These are phyloP conservation scores for Infundibulicybe gibba DNA, from an alignment of 768 basidiomycete species.

Conservation along the genomic window DNA sequence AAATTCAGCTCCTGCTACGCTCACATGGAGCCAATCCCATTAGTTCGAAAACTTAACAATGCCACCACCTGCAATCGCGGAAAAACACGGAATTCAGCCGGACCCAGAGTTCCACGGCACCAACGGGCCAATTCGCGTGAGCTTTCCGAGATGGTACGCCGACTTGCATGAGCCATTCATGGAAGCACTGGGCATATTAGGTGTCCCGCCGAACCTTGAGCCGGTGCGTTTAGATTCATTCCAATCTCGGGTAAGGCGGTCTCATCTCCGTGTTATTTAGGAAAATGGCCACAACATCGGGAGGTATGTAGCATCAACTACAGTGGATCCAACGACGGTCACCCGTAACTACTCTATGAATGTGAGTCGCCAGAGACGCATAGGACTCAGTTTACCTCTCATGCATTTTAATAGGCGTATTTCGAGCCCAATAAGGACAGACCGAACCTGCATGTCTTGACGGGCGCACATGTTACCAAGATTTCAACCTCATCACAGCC, in stretches of 20 bases:
- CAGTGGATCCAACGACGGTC: conserved; percentile 17
- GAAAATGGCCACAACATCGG: no score
- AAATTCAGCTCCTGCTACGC: not conserved
- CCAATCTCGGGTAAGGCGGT: no score
- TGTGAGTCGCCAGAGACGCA: not conserved
- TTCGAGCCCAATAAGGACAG: not conserved
- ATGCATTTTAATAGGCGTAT: not conserved
- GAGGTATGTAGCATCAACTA: no score
- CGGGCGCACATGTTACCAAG: conserved; percentile 1
- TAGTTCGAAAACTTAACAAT: not conserved
- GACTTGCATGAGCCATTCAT: not conserved
- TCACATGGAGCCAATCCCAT: not conserved
- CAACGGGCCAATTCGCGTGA: not conserved
- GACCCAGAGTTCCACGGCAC: not conserved
- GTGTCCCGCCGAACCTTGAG: no score
- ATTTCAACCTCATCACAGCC: not conserved
- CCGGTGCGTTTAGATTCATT: no score
- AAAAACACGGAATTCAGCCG: no score
- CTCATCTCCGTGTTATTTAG: no score
- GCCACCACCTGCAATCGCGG: not conserved
- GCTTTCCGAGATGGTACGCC: not conserved
- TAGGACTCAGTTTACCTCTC: not conserved
- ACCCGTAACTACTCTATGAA: conserved; percentile 16
- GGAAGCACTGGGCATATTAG: not conserved
- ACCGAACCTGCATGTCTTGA: conserved; percentile 22